These are phyloP conservation scores for Funneliformis geosporum DNA, from an alignment of 192 early-diverging fungal genomes.

Conservation along the genomic window DNA sequence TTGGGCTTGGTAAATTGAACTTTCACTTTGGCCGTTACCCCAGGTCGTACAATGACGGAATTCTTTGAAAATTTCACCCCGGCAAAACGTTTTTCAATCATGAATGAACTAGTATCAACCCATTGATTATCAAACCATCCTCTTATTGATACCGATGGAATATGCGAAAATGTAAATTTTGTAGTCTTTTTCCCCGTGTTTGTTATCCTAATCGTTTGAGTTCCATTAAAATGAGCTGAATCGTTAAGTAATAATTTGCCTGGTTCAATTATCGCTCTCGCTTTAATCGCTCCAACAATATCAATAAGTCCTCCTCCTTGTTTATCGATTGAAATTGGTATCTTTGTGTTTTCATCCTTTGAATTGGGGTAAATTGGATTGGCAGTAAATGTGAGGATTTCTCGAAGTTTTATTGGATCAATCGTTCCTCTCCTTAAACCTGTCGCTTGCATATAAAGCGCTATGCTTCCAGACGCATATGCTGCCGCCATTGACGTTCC, in stretches of 20 bases:
- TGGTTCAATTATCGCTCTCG: background rate
- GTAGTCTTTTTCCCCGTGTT: background rate
- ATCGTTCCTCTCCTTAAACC: background rate
- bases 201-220: background rate
- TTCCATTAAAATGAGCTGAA: background rate
- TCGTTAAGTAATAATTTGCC: background rate
- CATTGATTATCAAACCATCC: background rate
- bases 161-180: background rate
- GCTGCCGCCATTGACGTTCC: constrained; percentile 76
- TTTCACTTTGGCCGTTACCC: background rate
- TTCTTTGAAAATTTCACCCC: background rate
- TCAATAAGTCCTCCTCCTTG: background rate
- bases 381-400: background rate
- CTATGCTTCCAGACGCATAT: constrained; percentile 47
- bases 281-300: background rate
- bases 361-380: background rate
- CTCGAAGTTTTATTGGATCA: background rate
- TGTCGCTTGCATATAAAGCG: constrained; percentile 37
- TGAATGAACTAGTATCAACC: background rate
- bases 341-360: background rate
- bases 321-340: background rate
- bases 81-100: background rate
- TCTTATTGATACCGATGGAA: background rate
- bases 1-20: background rate
- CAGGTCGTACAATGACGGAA: background rate